Percentiles rank a stretch among this genome's conserved stretches.
These are phyloP conservation scores for Candida pseudoviswanathii DNA, from an alignment of 1,139 yeast genomes.

Conservation along the genomic window DNA sequence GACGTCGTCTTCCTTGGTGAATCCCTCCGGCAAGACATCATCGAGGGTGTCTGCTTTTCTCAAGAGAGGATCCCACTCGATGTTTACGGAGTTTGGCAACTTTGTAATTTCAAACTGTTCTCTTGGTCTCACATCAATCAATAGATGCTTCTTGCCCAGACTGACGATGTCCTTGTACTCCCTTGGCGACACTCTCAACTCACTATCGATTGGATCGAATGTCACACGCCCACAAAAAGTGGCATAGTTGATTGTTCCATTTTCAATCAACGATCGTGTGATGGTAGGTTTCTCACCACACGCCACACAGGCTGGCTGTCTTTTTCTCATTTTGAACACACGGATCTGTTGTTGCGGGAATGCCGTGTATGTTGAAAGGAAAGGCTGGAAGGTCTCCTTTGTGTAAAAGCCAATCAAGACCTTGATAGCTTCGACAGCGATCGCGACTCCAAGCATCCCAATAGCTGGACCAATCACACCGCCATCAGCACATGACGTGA, in stretches of 20 bases:
- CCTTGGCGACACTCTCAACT: conserved; percentile 51
- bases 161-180: conserved; percentile 31
- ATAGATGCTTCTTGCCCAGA: conserved; percentile 18
- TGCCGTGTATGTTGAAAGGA: conserved; percentile 70
- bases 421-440: conserved; percentile 87
- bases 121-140: conserved; percentile 80
- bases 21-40: conserved; percentile 24
- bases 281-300: conserved; percentile 62
- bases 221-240: conserved; percentile 67
- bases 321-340: conserved; percentile 77
- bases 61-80: conserved; percentile 58
- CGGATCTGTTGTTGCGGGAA: conserved; percentile 72
- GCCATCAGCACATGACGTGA: conserved; percentile 88
- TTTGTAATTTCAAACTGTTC: conserved; percentile 74
- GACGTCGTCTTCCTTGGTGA: conserved; percentile 25
- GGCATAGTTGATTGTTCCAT: conserved; percentile 58
- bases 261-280: conserved; percentile 44
- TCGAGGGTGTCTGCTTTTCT: conserved; percentile 34
- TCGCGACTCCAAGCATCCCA: conserved; percentile 84
- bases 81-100: conserved; percentile 60
- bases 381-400: conserved; percentile 60
- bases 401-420: conserved; percentile 62
- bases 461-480: conserved; percentile 97
- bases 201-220: conserved; percentile 41
- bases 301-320: conserved; percentile 59